Evolutionary conservation across 2,329 filamentous ascomycete species (phyloP), one percentile per base, ranked within the genome.

Genomic region (Clonostachys rhizophaga): DNA sequence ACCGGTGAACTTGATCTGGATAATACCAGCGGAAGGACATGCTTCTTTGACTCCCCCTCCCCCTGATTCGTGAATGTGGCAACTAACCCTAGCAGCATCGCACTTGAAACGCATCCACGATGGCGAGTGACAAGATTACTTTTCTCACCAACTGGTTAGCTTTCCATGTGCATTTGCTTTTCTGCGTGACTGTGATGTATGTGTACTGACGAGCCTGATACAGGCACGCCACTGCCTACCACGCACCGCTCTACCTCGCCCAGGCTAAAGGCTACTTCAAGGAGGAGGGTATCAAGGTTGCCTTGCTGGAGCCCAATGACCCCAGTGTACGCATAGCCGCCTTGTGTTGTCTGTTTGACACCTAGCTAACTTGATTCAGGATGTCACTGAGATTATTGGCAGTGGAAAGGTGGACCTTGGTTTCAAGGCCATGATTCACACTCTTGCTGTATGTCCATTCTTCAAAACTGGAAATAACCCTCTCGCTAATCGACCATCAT

Each of bases 11-110:
- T 89, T 89, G 85, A 88, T 87, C 84, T 87, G 83, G 82, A 84
- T 85, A 87, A 88, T 87, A 78, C 84, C 84, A 87, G 86, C 86
- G 86, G 84, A 89, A 89, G 86, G 82, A 89, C 81, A 84, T 89
- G 86, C 86, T 86, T 85, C 80, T 81, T 81, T 76, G 70, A 59
- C 53, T 65, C 64, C 65, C 60, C 49, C 48, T 18, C 43, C 42
- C 58, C 60, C 57, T 50, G 52, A 54, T 49, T 50, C 48, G 24
- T 49, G 46, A 56, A 56, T 61, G 58, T 63, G 60, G 45, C 53
- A 62, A 72, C 75, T 81, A 65, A 81, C 72, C 60, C 55, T 52
- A 54, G 58, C 61, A 81, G 72, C 64, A 60, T 61, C 57, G 44
- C 53, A n/a, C 56, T 61, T 65, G 70, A 65, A 47, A 24, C 71